Evolutionary conservation across 1,284 basidiomycete genomes (phyloP).

Genomic region (Coniferiporia sulphurascens): DNA sequence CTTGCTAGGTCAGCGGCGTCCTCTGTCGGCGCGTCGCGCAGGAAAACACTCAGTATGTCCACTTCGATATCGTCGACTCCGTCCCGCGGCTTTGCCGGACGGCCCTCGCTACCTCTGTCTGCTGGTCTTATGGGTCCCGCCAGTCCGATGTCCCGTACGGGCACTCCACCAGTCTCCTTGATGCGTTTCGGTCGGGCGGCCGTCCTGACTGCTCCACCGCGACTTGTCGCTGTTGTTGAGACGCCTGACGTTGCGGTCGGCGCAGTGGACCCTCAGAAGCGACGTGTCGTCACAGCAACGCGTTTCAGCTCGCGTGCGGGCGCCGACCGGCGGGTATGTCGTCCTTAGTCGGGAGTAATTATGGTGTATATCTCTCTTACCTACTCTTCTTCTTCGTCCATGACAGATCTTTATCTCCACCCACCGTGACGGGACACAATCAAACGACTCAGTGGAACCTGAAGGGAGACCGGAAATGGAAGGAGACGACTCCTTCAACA

Average conservation of each 20-base stretch:
- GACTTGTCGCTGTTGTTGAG: conserved; percentile 73
- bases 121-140: not conserved
- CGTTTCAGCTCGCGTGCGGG: conserved; percentile 78
- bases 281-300: conserved; percentile 79
- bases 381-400: conserved; percentile 12
- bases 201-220: conserved; percentile 73
- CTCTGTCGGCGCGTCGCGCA: conserved; percentile 12
- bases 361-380: not conserved
- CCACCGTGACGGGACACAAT: conserved; percentile 47
- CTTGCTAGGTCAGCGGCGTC: conserved; percentile 21
- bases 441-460: conserved; percentile 1
- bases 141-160: conserved; percentile 13
- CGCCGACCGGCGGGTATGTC: conserved; percentile 68
- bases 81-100: not conserved
- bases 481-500: conserved; percentile 29
- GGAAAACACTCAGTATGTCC: conserved; percentile 16
- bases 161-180: conserved; percentile 33
- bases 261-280: conserved; percentile 75
- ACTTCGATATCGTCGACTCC: conserved; percentile 1
- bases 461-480: conserved; percentile 24
- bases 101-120: conserved; percentile 8
- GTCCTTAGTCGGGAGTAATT: not conserved
- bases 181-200: conserved; percentile 60
- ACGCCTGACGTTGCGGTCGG: conserved; percentile 80
- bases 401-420: conserved; percentile 78